Evolutionary conservation across 352 stramenopile species (phyloP).

Genomic region (Plasmopara viticola): DNA sequence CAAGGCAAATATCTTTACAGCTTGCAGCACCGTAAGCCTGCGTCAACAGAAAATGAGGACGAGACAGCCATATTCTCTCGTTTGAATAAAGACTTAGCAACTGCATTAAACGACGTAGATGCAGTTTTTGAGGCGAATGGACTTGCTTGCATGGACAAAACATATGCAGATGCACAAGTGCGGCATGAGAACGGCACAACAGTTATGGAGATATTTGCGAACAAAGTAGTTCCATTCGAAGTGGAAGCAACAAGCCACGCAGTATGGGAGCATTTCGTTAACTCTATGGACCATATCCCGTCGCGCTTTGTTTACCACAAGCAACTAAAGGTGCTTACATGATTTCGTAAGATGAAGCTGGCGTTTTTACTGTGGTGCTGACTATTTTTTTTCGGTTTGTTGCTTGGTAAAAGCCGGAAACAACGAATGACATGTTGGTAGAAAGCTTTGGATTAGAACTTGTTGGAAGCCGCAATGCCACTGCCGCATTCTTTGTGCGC

Average conservation of each 20-base stretch:
- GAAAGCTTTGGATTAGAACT: slow-evolving; percentile 51
- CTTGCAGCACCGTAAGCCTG: slow-evolving; percentile 33
- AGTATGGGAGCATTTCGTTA: slow-evolving; percentile 49
- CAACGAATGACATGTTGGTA: slow-evolving; percentile 43
- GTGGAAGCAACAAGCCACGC: slow-evolving; percentile 32
- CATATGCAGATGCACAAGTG: slow-evolving; percentile 43
- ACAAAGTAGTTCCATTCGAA: slow-evolving; percentile 50
- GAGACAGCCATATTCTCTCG: slow-evolving; percentile 44
- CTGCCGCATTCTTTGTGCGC: slow-evolving; percentile 43
- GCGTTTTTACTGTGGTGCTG: too few relatives aligned
- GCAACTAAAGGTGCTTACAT: slow-evolving; percentile 22
- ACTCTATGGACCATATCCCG: slow-evolving; percentile 56
- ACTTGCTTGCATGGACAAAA: slow-evolving; percentile 40
- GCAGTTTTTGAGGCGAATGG: slow-evolving; percentile 33
- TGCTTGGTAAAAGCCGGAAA: slow-evolving; percentile 20
- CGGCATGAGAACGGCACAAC: slow-evolving; percentile 27
- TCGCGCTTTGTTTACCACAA: slow-evolving; percentile 49
- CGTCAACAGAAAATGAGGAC: slow-evolving; percentile 32
- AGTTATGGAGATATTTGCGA: slow-evolving; percentile 51
- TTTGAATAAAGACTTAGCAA: slow-evolving; percentile 29
- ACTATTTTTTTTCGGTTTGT: too few relatives aligned
- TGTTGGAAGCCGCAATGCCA: slow-evolving; percentile 34
- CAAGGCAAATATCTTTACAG: slow-evolving; percentile 36
- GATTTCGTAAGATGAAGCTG: too few relatives aligned
- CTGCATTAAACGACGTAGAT: too few relatives aligned